Evolutionary conservation across 1,284 basidiomycete genomes (phyloP), one percentile per base, ranked within the genome.

Genomic region (Afroboletus lepidellus): DNA sequence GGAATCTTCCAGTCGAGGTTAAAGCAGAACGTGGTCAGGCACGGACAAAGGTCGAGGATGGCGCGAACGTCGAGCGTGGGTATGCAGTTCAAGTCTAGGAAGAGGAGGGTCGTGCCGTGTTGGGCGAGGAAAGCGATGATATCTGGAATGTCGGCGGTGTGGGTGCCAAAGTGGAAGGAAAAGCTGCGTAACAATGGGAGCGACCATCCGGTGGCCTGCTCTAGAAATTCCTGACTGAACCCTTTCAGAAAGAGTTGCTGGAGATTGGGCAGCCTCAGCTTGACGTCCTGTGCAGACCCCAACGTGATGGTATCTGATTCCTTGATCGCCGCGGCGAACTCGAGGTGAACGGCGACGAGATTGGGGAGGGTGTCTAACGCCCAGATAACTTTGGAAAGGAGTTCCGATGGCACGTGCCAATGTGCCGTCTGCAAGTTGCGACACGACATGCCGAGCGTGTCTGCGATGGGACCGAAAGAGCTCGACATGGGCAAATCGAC

Each of bases 1-100:
- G 69, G 54, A 4, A 80, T 65, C 29, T 72, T 73, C 87, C 87
- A 89, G 64, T 90, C 87, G 13, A 77, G 79, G 60, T 87, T 89
- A 72, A 90, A 89, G 20, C 77, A 74, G 62, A 90, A 81, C 0
- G 80, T 78, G 16, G 65, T 71, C 32, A 90, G 77, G 48, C 73
- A 65, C 0, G 85, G 84, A 58, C 85, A 89, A 5, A 81, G 69
- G 23, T 81, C 79, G 20, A 90, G 76, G 53, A 85, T 77, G 21
- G 72, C 70, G 1, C 78, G 67, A 4, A 87, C 70, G 51, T 85
- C 79, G 25, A 86, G 69, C 0, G 72, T 59, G 3, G 79, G 77
- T 30, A 81, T 76, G 56, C 77, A 77, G 60, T 85, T 76, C 15
- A 89, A 62, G 63, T 88, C 85, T 48, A 90, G 79, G 65, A 78